These are phyloP conservation scores for Tricholoma bakamatsutake DNA, from an alignment of 768 basidiomycete genomes.

Conservation along the genomic window DNA sequence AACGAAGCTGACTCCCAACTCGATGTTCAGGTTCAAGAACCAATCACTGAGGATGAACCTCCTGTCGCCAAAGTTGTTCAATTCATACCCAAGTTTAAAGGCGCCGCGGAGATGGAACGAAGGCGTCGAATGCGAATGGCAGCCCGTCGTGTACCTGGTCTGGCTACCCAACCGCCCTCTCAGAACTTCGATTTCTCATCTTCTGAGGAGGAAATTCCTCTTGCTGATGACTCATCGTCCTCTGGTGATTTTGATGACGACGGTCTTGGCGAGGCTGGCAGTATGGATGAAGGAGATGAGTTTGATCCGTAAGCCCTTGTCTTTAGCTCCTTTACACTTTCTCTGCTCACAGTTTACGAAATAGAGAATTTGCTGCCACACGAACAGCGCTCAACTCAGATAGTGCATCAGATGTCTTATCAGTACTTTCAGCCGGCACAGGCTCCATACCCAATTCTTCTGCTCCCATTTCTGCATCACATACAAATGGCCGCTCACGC, in stretches of 20 bases:
- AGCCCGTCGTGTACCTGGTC: slow-evolving; percentile 45
- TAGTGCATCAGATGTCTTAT: slow-evolving; percentile 58
- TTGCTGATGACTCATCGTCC: slow-evolving; percentile 41
- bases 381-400: slow-evolving; percentile 49
- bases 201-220: slow-evolving; percentile 41
- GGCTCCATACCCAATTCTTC: slow-evolving; percentile 55
- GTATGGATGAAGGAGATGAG: slow-evolving; percentile 62
- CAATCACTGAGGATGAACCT: slow-evolving; percentile 34
- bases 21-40: slow-evolving; percentile 35
- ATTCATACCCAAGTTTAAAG: slow-evolving; percentile 76
- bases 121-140: slow-evolving; percentile 61
- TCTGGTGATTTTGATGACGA: slow-evolving; percentile 50
- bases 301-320: slow-evolving; percentile 67
- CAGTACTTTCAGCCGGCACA: slow-evolving; percentile 47
- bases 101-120: slow-evolving; percentile 83
- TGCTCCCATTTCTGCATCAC: slow-evolving; percentile 41
- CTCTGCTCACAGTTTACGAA: neutral
- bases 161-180: slow-evolving; percentile 26
- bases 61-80: slow-evolving; percentile 47
- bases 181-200: slow-evolving; percentile 49
- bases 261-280: slow-evolving; percentile 37
- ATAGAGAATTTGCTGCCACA: slow-evolving; percentile 65
- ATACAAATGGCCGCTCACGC: slow-evolving; percentile 31
- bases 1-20: slow-evolving; percentile 20
- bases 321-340: neutral